A percentile compares a stretch with the other conserved stretches of the same genome.
phyloP scores from a whole-genome alignment of 306 rosid genomes.

The Vachellia pachyceras region DNA sequence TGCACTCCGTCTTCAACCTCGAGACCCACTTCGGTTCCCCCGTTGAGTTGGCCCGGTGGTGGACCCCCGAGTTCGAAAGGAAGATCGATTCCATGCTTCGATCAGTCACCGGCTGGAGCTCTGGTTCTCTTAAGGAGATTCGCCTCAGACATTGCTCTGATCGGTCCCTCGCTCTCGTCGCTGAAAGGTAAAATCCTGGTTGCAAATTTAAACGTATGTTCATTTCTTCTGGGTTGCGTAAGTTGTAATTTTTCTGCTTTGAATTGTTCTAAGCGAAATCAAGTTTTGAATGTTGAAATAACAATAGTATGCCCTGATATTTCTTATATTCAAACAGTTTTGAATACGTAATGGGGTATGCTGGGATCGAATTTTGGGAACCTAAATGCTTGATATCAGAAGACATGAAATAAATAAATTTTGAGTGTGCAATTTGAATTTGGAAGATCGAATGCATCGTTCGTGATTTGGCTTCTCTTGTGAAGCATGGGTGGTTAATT shows the following conservation, averaged over 20 bases:
- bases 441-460: neutral
- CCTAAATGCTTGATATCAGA: neutral
- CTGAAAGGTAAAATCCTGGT: slow-evolving; percentile 59
- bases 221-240: neutral
- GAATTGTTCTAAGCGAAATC: neutral
- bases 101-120: slow-evolving; percentile 64
- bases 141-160: slow-evolving; percentile 80
- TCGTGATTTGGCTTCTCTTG: neutral
- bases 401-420: neutral
- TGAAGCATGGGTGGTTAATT: neutral
- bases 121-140: slow-evolving; percentile 56
- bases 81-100: slow-evolving; percentile 79
- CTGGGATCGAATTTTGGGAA: neutral
- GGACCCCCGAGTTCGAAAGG: slow-evolving; percentile 69
- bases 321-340: neutral
- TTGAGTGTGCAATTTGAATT: neutral
- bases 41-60: slow-evolving; percentile 63
- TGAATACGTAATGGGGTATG: neutral
- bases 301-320: neutral
- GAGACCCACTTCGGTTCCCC: slow-evolving; percentile 55
- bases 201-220: slow-evolving; percentile 13
- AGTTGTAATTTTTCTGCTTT: slow-evolving; percentile 14
- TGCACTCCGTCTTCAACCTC: slow-evolving; percentile 68
- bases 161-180: slow-evolving; percentile 59
- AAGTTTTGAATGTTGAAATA: neutral